Base-by-base conservation (phyloP, 1,284 basidiomycete species). In the Moesziomyces sp. region DNA sequence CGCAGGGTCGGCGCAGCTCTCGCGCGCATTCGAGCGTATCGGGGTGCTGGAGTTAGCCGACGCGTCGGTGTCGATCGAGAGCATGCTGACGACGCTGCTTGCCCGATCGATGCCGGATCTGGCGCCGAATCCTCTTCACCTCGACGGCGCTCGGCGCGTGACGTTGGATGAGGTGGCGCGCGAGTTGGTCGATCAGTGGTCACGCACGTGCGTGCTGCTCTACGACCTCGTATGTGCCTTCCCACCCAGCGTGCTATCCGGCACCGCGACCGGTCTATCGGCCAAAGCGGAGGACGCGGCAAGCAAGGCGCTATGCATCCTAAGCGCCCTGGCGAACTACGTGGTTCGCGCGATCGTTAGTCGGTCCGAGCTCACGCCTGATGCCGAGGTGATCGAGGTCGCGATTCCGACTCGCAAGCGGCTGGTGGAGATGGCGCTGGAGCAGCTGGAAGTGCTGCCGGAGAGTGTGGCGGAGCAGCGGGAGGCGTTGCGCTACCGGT, bases 291-390 rank as follows among this genome's bases (percentile, higher is more conserved):
- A 73, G n/a, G 43, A 43, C 2, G 6, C 67, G 18, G 60, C 57
- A 5, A 58, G 64, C 38, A 68, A 69, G 42, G 21, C 46, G 14
- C 42, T 74, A 24, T 53, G 46, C 19, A 65, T 74, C 35, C 35
- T 66, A 13, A 62, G 58, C 7, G 72, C 72, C 11, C 63, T 74
- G 0, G 59, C 59, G n/a, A 74, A 74, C 42, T 67, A 70, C 35
- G 46, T 70, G 30, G 8, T 74, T 18, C 61, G 59, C 19, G 60
- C 59, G 6, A 44, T 66, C 5, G 7, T 70, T 19, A 51, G n/a
- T 30, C 40, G 60, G 1, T 74, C 67, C 38, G 72, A 70, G 4
- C 70, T 67, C 19, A 62, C 62, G 10, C 28, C 62, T 16, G 62
- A 74, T 14, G 43, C 35, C 14, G n/a, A 38, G 7, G 46, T n/a